Base-by-base conservation (phyloP, 257 asterid species). In the Solanum sitiens region DNA sequence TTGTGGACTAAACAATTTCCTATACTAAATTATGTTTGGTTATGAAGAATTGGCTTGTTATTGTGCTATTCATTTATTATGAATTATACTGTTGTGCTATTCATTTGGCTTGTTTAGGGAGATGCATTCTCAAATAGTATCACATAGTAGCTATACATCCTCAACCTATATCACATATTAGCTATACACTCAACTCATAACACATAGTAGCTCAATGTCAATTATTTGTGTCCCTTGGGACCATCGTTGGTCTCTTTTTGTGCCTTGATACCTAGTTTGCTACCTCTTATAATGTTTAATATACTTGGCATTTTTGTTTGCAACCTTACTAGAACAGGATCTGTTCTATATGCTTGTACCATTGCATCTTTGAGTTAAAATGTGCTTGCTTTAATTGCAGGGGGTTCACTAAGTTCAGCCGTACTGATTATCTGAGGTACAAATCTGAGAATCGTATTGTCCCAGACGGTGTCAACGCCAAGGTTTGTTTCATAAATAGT, bases 331-430 rank as follows among this genome's bases (percentile, higher is more conserved):
- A 25, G 35, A 67, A 25, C 1, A 12, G 73, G 9, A 16, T 71
- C 1, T n/a, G 6, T 68, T 27, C 47, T 20, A 32, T 56, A 1
- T 10, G 25, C 44, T 2, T 2, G 44, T 71, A 15, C 14, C 7
- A 11, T n/a, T 71, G 77, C 25, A 33, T 18, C 25, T 30, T 14
- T 33, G 44, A 16, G n/a, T n/a, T n/a, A n/a, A n/a, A n/a, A 12
- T 53, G 11, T 50, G 33, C 11, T 37, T 75, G 7, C 23, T 76
- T 45, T 65, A 9, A 84, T 23, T 63, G 70, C 70, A 88, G 90
- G 90, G 90, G 90, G 3, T 88, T 88, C 67, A 88, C 90, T n/a
- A 88, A 88, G 72, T 74, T 84, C 61, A 84, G 39, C 84, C 88
- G 87, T 8, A 42, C 70, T 2, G 90, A 88, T 65, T 88, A 88